These are phyloP conservation scores for Isochrysis galbana DNA, from an alignment of 78 protist genomes.

Conservation along the genomic window DNA sequence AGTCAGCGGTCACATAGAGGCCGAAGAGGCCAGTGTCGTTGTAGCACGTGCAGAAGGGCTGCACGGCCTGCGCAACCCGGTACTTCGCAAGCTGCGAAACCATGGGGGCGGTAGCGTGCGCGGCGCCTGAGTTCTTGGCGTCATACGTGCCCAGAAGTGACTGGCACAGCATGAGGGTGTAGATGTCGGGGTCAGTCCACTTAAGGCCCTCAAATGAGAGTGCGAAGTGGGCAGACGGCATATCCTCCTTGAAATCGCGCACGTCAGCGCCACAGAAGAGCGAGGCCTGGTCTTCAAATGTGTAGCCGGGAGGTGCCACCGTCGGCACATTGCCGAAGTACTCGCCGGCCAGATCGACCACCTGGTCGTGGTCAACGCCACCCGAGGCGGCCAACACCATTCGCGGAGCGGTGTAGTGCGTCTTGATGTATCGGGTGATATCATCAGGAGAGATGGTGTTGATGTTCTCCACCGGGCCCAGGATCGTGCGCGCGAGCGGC, in stretches of 20 bases:
- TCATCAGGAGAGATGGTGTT: conserved; percentile 64
- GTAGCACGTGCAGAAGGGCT: conserved; percentile 88
- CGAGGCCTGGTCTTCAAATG: background rate
- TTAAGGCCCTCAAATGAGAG: conserved; percentile 66
- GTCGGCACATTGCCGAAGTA: conserved; percentile 57
- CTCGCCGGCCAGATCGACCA: conserved; percentile 66
- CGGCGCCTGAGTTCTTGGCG: background rate
- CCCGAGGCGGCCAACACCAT: conserved; percentile 91
- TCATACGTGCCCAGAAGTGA: background rate
- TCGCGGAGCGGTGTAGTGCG: conserved; percentile 88
- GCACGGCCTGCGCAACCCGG: conserved; percentile 77
- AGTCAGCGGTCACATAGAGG: conserved; percentile 60
- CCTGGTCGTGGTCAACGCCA: conserved; percentile 82
- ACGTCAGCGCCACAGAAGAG: conserved; percentile 62
- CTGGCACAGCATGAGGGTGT: conserved; percentile 38
- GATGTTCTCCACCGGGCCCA: conserved; percentile 52
- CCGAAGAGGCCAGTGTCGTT: conserved; percentile 95
- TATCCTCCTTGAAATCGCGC: conserved; percentile 56
- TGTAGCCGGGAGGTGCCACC: background rate
- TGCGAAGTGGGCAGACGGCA: conserved; percentile 67
- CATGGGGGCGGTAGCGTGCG: background rate
- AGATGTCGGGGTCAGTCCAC: conserved; percentile 75
- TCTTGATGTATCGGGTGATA: conserved; percentile 58
- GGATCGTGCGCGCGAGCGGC: conserved; percentile 88
- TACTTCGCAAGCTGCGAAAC: background rate